Evolutionary conservation across 1,139 yeast genomes (phyloP), one percentile per base, ranked within the genome.

Genomic region (Saccharomyces uvarum): DNA sequence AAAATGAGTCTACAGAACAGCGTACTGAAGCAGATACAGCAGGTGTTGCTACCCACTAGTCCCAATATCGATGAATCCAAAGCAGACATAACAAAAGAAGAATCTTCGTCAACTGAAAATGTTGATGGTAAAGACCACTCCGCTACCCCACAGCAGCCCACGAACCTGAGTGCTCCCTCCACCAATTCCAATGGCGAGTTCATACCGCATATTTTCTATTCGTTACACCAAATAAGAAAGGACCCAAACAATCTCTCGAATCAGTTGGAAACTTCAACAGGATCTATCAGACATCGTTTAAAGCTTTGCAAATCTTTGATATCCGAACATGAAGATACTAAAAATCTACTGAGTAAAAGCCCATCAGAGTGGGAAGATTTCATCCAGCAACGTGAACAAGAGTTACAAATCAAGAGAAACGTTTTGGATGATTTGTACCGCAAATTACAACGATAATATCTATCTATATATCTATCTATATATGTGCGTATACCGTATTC

Each of bases 201-300:
- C 53, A 64, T 68, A 41, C 71, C 72, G n/a, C 69, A 66, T 52
- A 58, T 68, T 2, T 68, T 63, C 56, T 67, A 66, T 52, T 61
- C 70, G 4, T 48, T 68, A 42, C 60, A 67, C 49, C 67, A 67
- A 53, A 58, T 68, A 16, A 62, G 62, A 31, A 67, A 65, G 55
- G 68, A 67, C 41, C 68, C 70, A 19, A 64, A 64, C 50, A 65
- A 61, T 51, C 61, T 65, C 27, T 58, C 64, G 14, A 66, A 65
- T 53, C 66, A 67, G 38, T 56, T 68, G 19, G 71, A 67, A 50
- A 59, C 65, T 1, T 59, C 69, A 14, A 67, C 70, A 1, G 68
- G 69, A 24, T 64, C 65, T 28, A 68, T 68, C n/a, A 65, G 65
- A 32, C 71, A 68, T 51, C 61, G 70, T 47, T 53, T 68, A 29